phyloP scores from a whole-genome alignment of 2,329 filamentous ascomycete genomes.

The Trichoderma asperellum region DNA sequence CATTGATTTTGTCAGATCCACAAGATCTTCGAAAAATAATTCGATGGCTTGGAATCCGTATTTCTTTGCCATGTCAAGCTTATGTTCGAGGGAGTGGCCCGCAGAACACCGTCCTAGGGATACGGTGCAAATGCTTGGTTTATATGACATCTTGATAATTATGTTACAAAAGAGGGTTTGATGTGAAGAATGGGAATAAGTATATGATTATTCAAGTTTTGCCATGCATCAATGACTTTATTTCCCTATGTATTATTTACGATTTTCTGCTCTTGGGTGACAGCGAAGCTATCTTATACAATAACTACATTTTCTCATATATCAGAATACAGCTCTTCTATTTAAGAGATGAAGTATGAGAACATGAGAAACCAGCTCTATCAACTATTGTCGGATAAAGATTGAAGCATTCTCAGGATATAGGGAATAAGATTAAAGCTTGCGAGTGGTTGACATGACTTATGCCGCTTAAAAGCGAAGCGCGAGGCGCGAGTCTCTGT shows the following conservation, averaged over 20 bases:
- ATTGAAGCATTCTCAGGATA: neutral
- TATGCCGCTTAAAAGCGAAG: neutral
- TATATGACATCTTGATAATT: constrained; percentile 34
- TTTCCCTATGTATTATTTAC: neutral
- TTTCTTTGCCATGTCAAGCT: constrained; percentile 68
- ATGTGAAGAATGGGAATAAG: neutral
- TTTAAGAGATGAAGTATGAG: neutral
- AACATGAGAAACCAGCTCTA: neutral
- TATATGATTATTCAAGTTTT: neutral
- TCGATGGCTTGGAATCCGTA: constrained; percentile 73
- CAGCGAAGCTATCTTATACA: neutral
- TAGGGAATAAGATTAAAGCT: neutral
- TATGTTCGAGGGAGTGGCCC: constrained; percentile 68
- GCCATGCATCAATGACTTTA: neutral
- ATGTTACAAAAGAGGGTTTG: neutral
- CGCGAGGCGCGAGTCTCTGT: neutral
- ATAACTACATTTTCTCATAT: neutral
- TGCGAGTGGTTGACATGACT: neutral
- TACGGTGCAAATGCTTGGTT: constrained; percentile 74
- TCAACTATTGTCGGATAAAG: neutral
- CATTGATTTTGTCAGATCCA: constrained; percentile 58
- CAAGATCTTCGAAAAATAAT: constrained; percentile 77
- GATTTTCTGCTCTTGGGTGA: neutral
- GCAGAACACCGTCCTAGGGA: constrained; percentile 72
- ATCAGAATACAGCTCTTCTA: neutral